These are phyloP conservation scores for Stephania japonica DNA, from an alignment of 164 flowering plant species.

Conservation along the genomic window DNA sequence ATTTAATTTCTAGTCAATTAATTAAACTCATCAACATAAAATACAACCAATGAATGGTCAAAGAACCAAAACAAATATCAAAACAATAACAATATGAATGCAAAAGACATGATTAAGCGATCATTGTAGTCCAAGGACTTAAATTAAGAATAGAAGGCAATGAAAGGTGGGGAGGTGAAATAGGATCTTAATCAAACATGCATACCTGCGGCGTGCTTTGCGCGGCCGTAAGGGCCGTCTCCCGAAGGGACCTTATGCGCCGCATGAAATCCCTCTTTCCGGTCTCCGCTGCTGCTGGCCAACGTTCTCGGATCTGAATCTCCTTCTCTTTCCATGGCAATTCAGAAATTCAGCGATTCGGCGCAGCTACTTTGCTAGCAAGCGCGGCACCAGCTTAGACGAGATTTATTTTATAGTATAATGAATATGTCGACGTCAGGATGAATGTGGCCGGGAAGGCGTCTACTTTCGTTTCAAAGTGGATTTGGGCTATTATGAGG, in stretches of 20 bases:
- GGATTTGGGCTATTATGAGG: background rate
- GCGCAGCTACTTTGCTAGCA: too few relatives aligned
- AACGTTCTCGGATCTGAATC: background rate
- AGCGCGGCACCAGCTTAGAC: background rate
- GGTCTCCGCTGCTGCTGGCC: constrained; percentile 14
- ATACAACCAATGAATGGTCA: too few relatives aligned
- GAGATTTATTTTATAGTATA: background rate
- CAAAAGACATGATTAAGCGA: too few relatives aligned
- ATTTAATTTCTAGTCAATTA: too few relatives aligned
- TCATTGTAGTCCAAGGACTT: too few relatives aligned
- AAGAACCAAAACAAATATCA: too few relatives aligned
- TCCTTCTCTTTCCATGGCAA: background rate
- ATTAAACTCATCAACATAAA: too few relatives aligned
- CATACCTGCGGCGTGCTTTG: constrained; percentile 89
- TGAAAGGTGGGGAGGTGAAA: background rate
- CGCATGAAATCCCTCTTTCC: constrained; percentile 49
- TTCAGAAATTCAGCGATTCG: background rate
- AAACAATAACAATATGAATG: too few relatives aligned
- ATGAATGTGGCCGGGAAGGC: background rate
- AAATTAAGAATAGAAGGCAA: background rate
- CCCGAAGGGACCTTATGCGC: constrained; percentile 77
- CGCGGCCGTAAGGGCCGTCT: constrained; percentile 76
- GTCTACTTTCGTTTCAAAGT: background rate
- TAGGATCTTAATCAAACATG: too few relatives aligned
- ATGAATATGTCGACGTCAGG: background rate